Evolutionary conservation across 1,139 yeast genomes (phyloP).

Genomic region (Pichia sp.): DNA sequence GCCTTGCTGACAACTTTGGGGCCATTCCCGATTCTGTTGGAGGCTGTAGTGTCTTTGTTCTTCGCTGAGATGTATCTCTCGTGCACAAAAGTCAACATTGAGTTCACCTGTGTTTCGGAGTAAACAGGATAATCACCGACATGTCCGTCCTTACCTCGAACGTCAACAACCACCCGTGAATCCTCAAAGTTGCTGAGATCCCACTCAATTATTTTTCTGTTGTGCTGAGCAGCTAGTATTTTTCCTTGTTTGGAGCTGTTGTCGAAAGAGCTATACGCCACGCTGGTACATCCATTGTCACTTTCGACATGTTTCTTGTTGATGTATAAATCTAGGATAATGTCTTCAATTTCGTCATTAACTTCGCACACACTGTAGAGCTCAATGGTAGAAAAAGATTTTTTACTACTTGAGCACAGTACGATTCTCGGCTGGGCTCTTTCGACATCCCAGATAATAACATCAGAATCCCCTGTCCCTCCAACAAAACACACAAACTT

Average conservation of each 20-base stretch:
- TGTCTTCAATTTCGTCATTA: conserved; percentile 25
- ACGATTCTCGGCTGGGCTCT: conserved; percentile 59
- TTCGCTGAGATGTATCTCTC: conserved; percentile 25
- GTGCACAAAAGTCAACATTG: conserved; percentile 34
- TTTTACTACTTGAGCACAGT: conserved; percentile 35
- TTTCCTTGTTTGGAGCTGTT: conserved; percentile 25
- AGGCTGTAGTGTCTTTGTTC: conserved; percentile 27
- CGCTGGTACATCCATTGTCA: conserved; percentile 32
- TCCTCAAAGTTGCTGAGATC: conserved; percentile 38
- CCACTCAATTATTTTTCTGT: conserved; percentile 46
- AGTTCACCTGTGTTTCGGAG: conserved; percentile 35
- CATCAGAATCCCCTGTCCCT: conserved; percentile 57
- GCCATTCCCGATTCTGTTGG: not conserved
- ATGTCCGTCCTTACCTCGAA: conserved; percentile 8
- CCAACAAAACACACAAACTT: conserved; percentile 55
- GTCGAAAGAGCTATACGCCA: conserved; percentile 24
- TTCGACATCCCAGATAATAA: conserved; percentile 76
- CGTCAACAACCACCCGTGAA: conserved; percentile 38
- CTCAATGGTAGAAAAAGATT: conserved; percentile 33
- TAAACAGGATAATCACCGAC: conserved; percentile 27
- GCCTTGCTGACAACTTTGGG: conserved; percentile 30
- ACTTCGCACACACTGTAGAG: conserved; percentile 31
- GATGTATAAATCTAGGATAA: conserved; percentile 27
- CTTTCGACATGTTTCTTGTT: conserved; percentile 20
- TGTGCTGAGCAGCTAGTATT: conserved; percentile 36